Base-by-base conservation (phyloP, 2,329 filamentous ascomycete genomes). In the Bipolaris victoriae region DNA sequence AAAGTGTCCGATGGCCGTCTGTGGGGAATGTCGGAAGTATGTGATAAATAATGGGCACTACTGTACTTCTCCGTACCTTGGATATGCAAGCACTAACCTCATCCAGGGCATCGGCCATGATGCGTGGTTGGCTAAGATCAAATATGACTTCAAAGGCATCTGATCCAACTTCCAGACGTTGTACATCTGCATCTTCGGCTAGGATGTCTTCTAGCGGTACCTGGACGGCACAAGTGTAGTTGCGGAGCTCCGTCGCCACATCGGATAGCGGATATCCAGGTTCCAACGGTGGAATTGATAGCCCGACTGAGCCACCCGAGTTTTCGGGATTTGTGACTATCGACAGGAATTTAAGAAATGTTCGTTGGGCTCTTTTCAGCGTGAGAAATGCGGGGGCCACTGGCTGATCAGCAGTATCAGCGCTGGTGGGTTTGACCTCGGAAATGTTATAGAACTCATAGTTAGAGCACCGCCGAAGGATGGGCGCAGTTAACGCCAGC, bases 401-500 rank as follows among this genome's bases (percentile, higher is more conserved):
- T 1, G 78, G 76, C 36, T 69, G 60, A 24, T 71, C 59, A 3
- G 66, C 62, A 5, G 47, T 33, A 15, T 61, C 52, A 3, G 64
- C 65, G 10, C 57, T 60, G 20, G 62, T 54, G 6, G 56, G 57
- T 46, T 64, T 63, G 29, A 67, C 79, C 68, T 91, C 88, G 1
- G 88, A 88, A 15, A 90, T 79, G 64, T 92, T 92, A 78, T 87
- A 91, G 72, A 91, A 93, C 68, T 92, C 90, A 60, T 89, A 84
- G 64, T 90, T 92, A 10, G 88, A 88, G 69, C 87, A 90, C 1
- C 81, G 81, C 47, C 88, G 81, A 64, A 90, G 86, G 15, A 89
- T 82, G 1, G 81, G 78, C 20, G 80, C 82, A 61, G 83, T 85
- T 13, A 83, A 81, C 16, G 82, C 80, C 24, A 90, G 75, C 6